Evolutionary conservation across 2,329 filamentous ascomycete species (phyloP).

Genomic region (Colletotrichum lini): DNA sequence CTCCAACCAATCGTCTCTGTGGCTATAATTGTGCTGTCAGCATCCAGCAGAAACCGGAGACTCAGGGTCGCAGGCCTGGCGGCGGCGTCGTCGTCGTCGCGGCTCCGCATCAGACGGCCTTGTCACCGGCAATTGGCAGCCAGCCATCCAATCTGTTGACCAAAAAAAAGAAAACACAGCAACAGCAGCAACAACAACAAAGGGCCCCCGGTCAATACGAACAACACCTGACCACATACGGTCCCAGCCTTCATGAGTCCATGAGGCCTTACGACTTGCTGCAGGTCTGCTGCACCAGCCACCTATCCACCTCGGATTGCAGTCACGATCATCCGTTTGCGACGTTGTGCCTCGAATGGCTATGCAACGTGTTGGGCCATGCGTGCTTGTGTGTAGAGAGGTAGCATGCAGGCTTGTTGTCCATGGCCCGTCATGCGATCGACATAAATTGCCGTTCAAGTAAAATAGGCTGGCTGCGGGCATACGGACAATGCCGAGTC

Average conservation of each 20-base stretch:
- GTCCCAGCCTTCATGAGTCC: not conserved
- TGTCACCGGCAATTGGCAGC: conserved; percentile 5
- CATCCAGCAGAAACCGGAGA: not conserved
- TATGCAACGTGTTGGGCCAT: conserved; percentile 8
- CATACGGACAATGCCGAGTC: not conserved
- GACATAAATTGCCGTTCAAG: not conserved
- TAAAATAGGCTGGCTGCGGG: not conserved
- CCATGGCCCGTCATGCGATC: not conserved
- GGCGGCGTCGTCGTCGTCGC: not conserved
- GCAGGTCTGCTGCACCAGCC: conserved; percentile 1
- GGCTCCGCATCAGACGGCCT: conserved; percentile 2
- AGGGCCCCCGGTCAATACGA: not conserved
- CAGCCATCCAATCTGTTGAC: not conserved
- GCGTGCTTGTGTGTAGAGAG: not conserved
- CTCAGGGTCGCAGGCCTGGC: not conserved
- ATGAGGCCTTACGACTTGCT: not conserved
- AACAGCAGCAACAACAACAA: not conserved
- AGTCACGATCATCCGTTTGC: not conserved
- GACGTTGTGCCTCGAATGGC: conserved; percentile 5
- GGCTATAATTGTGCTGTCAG: conserved; percentile 4
- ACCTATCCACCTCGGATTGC: not conserved
- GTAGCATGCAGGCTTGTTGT: not conserved
- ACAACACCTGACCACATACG: not conserved
- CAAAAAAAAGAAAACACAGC: not conserved
- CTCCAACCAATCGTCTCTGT: conserved; percentile 8